Base-by-base conservation (phyloP, 176 grass and related monocot genomes). In the Paspalum vaginatum region DNA sequence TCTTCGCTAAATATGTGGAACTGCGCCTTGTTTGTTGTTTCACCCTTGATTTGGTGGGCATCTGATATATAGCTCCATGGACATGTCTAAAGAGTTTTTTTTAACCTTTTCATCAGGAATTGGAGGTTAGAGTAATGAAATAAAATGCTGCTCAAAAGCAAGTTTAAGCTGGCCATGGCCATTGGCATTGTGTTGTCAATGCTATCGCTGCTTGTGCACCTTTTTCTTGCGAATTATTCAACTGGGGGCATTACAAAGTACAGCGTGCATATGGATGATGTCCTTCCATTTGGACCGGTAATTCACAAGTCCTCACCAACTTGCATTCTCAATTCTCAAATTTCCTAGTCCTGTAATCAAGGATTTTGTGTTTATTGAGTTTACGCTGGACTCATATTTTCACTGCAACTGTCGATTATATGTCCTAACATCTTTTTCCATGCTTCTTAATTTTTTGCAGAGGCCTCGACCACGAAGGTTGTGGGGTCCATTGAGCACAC, bases 121-220 rank as follows among this genome's bases (percentile, higher is more conserved):
- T 77, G 90, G 75, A 89, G 20, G 43, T 9, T 25, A 67, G 11
- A 82, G 75, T 71, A 60, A 92, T 93, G 86, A 88, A 87, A 80
- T 84, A 93, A 89, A 87, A 99, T 99, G 97, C 88, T 99, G 40
- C 85, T 88, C 68, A 95, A 91, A 79, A 93, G 88, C 84, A 99
- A 95, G 78, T 88, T 99, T 83, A 99, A 96, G 91, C 74, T 95
- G 88, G 89, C 87, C 79, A 94, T 86, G n/a, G 83, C 78, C 17
- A 58, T 96, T n/a, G 93, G 92, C 70, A 93, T 99, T 22, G 47
- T 86, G 26, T 70, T 99, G 50, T 99, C 93, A 1, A 76, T 94
- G 74, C 70, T 99, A 13, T 99, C 93, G 3, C 88, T 99, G 81
- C 74, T 93, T 4, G 93, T 95, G 66, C 97, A 99, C 72, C 88